These are phyloP conservation scores for Pleurotus cornucopiae DNA, from an alignment of 768 basidiomycete species.

Conservation along the genomic window DNA sequence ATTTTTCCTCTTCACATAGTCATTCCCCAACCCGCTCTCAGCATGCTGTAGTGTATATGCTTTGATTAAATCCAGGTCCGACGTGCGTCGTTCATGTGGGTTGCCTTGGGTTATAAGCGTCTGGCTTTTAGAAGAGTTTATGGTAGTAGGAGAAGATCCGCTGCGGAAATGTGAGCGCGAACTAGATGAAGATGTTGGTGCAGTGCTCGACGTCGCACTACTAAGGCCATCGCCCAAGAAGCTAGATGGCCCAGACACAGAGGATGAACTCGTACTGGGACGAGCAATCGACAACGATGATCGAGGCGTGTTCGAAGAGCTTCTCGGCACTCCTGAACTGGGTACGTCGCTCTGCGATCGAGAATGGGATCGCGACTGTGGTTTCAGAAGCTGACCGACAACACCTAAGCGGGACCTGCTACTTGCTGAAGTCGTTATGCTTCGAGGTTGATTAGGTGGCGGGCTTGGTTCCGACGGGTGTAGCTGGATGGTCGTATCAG, in stretches of 20 bases:
- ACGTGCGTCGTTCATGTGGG: slow-evolving; percentile 35
- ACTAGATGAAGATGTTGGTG: neutral
- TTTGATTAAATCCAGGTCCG: slow-evolving; percentile 47
- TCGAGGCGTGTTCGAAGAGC: slow-evolving; percentile 5
- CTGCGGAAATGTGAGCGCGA: neutral
- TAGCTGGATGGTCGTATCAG: neutral
- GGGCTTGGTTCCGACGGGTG: neutral
- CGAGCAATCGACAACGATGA: slow-evolving; percentile 3
- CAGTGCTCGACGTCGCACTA: too few relatives aligned
- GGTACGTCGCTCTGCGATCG: slow-evolving; percentile 37
- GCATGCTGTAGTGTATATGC: slow-evolving; percentile 84
- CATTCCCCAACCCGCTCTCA: slow-evolving; percentile 92
- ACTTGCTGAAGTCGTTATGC: slow-evolving; percentile 11
- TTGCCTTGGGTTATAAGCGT: neutral
- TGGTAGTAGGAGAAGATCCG: neutral
- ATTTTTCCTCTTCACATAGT: slow-evolving; percentile 90
- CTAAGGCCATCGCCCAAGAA: slow-evolving; percentile 20
- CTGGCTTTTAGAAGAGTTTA: neutral
- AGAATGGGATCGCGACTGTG: slow-evolving; percentile 31
- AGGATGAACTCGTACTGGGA: slow-evolving; percentile 9
- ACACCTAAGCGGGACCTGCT: slow-evolving; percentile 36
- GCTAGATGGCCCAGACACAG: slow-evolving; percentile 27
- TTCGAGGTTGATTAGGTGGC: slow-evolving; percentile 12
- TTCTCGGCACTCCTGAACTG: slow-evolving; percentile 11
- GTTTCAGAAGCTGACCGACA: slow-evolving; percentile 40